phyloP scores from a whole-genome alignment of 208 protist species.

The Wallacemonas rigidus region DNA sequence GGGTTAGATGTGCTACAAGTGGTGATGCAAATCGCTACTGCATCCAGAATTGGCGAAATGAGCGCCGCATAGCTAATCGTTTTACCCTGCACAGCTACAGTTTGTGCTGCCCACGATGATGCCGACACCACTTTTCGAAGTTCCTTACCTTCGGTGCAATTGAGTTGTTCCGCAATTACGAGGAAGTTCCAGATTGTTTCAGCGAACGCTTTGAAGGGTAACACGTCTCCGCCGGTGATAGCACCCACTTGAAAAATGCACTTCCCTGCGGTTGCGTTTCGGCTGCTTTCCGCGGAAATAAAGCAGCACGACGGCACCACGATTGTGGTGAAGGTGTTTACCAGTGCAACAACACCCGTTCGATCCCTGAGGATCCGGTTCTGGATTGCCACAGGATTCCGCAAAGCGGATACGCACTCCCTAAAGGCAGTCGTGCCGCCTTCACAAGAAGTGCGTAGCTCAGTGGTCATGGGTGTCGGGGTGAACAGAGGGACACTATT shows the following conservation, averaged over 20 bases:
- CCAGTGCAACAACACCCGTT: neutral
- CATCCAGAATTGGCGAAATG: constrained; percentile 51
- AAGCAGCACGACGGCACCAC: constrained; percentile 29
- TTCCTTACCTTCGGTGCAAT: constrained; percentile 35
- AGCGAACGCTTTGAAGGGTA: constrained; percentile 22
- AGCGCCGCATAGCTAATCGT: constrained; percentile 43
- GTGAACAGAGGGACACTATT: constrained; percentile 27
- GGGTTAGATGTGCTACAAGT: constrained; percentile 33
- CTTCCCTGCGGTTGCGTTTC: neutral
- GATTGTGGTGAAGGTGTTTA: constrained; percentile 8
- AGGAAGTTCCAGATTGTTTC: constrained; percentile 61
- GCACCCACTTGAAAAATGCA: constrained; percentile 1
- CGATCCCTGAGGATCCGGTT: constrained; percentile 5
- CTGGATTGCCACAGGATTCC: constrained; percentile 26
- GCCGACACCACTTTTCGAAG: constrained; percentile 44
- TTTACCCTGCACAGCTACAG: constrained; percentile 26
- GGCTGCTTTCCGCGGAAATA: neutral
- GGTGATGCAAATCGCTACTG: constrained; percentile 56
- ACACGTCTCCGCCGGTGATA: neutral
- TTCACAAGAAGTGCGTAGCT: constrained; percentile 18
- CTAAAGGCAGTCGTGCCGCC: constrained; percentile 10
- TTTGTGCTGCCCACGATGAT: constrained; percentile 55
- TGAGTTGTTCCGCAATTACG: constrained; percentile 46
- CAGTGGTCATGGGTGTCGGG: constrained; percentile 24
- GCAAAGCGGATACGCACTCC: constrained; percentile 19